These are phyloP conservation scores for Chiua sp. DNA, from an alignment of 1,284 basidiomycete species.

Conservation along the genomic window DNA sequence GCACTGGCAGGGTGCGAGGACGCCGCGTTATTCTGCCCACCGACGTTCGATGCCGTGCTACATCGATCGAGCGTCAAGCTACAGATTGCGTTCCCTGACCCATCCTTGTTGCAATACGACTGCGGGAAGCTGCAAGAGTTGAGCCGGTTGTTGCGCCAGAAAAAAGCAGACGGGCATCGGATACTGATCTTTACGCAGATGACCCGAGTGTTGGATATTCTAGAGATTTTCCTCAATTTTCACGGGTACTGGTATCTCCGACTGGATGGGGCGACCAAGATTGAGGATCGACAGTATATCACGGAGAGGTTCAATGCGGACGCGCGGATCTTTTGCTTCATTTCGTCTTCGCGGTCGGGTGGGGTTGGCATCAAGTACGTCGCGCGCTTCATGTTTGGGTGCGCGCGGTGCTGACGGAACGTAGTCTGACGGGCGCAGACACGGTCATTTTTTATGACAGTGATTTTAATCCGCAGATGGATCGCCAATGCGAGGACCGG, in stretches of 20 bases:
- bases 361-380: conserved; percentile 96
- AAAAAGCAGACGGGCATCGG: conserved; percentile 88
- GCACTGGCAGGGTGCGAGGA: conserved; percentile 54
- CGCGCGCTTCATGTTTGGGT: not conserved
- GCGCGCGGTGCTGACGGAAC: conserved; percentile 10
- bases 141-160: conserved; percentile 78
- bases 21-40: conserved; percentile 38
- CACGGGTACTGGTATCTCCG: conserved; percentile 95
- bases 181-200: conserved; percentile 98
- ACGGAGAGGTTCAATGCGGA: conserved; percentile 98
- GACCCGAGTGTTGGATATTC: conserved; percentile 93
- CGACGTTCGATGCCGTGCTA: conserved; percentile 68
- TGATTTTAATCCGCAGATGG: conserved; percentile 98
- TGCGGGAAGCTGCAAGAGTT: conserved; percentile 96
- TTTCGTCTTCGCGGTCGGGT: conserved; percentile 91
- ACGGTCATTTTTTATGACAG: conserved; percentile 98
- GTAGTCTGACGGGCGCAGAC: conserved; percentile 91
- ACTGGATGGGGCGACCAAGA: conserved; percentile 94
- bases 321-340: conserved; percentile 90
- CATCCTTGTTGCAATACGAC: conserved; percentile 92
- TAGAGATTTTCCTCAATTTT: conserved; percentile 93
- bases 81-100: conserved; percentile 94
- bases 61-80: conserved; percentile 83
- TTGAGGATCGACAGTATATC: conserved; percentile 94
- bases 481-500: conserved; percentile 96